Base-by-base conservation (phyloP, 2,329 filamentous ascomycete species). In the Aspergillus fischeri region DNA sequence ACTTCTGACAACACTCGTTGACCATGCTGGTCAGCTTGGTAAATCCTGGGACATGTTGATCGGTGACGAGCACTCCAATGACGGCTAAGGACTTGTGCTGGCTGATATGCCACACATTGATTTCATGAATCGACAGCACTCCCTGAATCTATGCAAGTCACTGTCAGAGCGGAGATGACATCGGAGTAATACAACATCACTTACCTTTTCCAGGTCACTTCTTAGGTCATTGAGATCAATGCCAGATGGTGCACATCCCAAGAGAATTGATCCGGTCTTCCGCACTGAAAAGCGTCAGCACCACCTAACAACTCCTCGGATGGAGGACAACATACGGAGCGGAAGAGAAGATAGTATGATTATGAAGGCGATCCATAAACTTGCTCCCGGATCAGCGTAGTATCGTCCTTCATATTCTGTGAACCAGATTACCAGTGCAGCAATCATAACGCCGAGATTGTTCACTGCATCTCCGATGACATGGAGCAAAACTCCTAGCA, bases 21-120 rank as follows among this genome's bases (percentile, higher is more conserved):
- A 90, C 82, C 1, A 81, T 83, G 63, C 80, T 82, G 1, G 86
- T 84, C 58, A 82, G 82, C 52, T 78, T 76, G 73, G 84, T 81
- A 67, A 91, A 91, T 51, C 77, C 75, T 38, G 76, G 70, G 25
- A 89, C 71, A 8, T 80, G 80, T 52, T 80, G 77, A 59, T 85
- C 81, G 1, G 81, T 79, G 17, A 91, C 81, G 0, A 87, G 79
- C 1, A 92, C 75, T 66, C 91, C 88, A 1, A 86, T 88, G 0
- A 86, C 86, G 7, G 89, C 89, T 49, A 91, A 79, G 3, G 83
- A 78, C 65, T 89, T 90, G 52, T 80, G 79, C 72, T 92, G 87
- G 66, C 88, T 85, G 3, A 92, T 78, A 2, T 85, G 81, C 88
- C 89, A 92, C 60, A 91, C 83, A 63, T 90, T 88, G 17, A 92